These are phyloP conservation scores for Aspergillus sclerotioniger DNA, from an alignment of 495 filamentous ascomycete genomes.

Conservation along the genomic window DNA sequence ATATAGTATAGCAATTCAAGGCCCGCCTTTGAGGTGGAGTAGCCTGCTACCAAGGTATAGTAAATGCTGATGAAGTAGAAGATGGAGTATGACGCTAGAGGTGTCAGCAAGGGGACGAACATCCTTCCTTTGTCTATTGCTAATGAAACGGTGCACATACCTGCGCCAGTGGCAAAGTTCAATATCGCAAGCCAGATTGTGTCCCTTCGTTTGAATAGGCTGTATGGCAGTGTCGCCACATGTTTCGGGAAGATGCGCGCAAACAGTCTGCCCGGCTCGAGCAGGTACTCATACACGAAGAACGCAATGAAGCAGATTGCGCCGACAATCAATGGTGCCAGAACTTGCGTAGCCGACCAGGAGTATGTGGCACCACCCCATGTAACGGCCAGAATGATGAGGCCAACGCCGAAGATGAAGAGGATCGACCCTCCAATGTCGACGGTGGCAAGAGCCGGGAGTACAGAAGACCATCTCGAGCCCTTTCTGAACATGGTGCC, in stretches of 20 bases:
- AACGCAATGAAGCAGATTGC: conserved; percentile 44
- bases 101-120: conserved; percentile 1
- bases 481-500: conserved; percentile 23
- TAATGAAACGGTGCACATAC: conserved; percentile 9
- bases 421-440: conserved; percentile 55
- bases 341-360: conserved; percentile 50
- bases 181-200: conserved; percentile 51
- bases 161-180: conserved; percentile 53
- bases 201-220: conserved; percentile 49
- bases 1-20: conserved; percentile 50
- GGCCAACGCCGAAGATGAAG: conserved; percentile 58
- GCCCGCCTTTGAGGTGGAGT: conserved; percentile 46
- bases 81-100: conserved; percentile 42
- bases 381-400: conserved; percentile 56
- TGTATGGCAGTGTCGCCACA: conserved; percentile 56
- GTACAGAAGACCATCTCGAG: conserved; percentile 19
- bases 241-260: conserved; percentile 45
- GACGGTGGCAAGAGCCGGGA: conserved; percentile 46
- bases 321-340: conserved; percentile 53
- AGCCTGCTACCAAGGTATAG: conserved; percentile 52
- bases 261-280: conserved; percentile 46
- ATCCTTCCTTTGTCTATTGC: not conserved
- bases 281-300: conserved; percentile 53
- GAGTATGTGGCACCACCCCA: conserved; percentile 58
- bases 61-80: conserved; percentile 64